Conservation (phyloP, 768 basidiomycete species). For the Neoboletus magnificus region DNA sequence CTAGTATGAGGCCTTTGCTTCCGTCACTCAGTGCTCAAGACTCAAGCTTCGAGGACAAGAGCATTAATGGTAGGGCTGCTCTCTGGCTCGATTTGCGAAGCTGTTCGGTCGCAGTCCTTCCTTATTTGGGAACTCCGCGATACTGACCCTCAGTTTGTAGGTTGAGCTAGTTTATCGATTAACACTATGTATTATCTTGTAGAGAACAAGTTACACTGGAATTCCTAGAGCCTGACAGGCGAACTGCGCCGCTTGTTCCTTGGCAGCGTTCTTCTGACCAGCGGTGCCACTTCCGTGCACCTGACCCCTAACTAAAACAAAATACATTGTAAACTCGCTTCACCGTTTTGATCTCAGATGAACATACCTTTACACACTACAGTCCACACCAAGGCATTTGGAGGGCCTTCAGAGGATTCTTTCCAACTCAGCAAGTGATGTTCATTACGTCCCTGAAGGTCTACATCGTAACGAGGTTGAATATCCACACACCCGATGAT, state of each 20-base stretch:
- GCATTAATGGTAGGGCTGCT: not conserved
- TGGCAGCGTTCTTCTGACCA: constrained; percentile 43
- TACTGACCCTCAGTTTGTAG: not conserved
- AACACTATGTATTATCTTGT: not conserved
- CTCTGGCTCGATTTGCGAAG: constrained; percentile 1
- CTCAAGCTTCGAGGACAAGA: not conserved
- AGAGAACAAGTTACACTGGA: constrained; percentile 1
- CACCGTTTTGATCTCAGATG: too few relatives aligned
- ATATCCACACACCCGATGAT: not conserved
- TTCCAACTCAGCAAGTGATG: constrained; percentile 39
- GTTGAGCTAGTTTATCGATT: not conserved
- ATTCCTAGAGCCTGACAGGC: constrained; percentile 38
- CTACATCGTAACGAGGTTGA: constrained; percentile 21
- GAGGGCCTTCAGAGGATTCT: constrained; percentile 40
- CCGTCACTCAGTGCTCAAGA: not conserved
- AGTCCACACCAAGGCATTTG: constrained; percentile 47
- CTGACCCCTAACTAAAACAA: constrained; percentile 43
- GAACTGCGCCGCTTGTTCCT: constrained; percentile 43
- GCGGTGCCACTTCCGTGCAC: constrained; percentile 47
- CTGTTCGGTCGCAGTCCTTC: constrained; percentile 5
- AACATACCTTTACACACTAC: constrained; percentile 57
- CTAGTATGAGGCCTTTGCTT: not conserved
- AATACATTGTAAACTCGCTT: not conserved
- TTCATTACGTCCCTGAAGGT: constrained; percentile 35
- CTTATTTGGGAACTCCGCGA: constrained; percentile 30